Percentiles rank a stretch among this genome's conserved stretches.
phyloP scores from a whole-genome alignment of 2,329 filamentous ascomycete species.

The Aspergillus tamarii region DNA sequence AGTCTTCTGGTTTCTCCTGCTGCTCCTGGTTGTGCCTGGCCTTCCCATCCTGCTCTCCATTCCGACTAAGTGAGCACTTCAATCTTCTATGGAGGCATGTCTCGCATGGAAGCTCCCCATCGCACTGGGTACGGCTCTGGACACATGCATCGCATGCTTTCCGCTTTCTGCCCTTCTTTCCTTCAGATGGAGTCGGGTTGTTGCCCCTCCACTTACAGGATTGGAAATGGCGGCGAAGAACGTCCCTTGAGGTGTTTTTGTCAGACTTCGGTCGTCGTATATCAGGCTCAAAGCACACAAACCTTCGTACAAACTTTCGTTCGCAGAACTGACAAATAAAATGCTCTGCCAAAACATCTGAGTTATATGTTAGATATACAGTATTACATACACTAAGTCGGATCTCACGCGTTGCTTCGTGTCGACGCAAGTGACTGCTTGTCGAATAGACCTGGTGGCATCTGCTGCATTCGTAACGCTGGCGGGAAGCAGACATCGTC shows the following conservation, averaged over 20 bases:
- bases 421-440: not conserved
- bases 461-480: not conserved
- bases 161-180: not conserved
- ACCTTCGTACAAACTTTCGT: not conserved
- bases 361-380: accelerated
- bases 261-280: not conserved
- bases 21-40: accelerated
- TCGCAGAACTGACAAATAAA: not conserved
- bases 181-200: not conserved
- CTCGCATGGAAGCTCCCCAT: not conserved
- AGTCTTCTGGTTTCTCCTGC: not conserved
- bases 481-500: too few relatives aligned
- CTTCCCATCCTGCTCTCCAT: not conserved
- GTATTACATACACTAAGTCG: accelerated
- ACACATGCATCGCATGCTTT: not conserved
- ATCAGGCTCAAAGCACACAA: not conserved
- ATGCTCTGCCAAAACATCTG: not conserved
- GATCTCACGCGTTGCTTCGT: not conserved
- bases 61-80: not conserved
- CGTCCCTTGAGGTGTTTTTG: not conserved
- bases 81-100: not conserved
- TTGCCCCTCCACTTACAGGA: not conserved
- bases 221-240: not conserved
- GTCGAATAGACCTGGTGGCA: not conserved
- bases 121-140: not conserved